These are phyloP conservation scores for Francoa sonchifolia DNA, from an alignment of 441 rosid genomes.

Conservation along the genomic window DNA sequence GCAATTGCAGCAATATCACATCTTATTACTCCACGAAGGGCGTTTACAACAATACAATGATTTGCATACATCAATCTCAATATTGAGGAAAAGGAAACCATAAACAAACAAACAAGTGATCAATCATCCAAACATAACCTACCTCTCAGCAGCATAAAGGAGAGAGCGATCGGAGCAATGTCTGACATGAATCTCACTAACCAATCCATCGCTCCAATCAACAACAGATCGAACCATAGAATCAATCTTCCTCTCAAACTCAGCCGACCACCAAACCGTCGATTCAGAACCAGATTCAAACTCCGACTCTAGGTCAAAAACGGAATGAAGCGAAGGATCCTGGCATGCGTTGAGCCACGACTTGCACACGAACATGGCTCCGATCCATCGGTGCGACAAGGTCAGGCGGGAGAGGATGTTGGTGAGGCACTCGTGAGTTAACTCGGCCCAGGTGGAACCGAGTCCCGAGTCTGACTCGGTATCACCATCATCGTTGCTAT, in stretches of 20 bases:
- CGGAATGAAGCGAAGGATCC: slow-evolving; percentile 46
- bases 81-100: neutral
- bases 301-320: slow-evolving; percentile 42
- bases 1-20: too few species aligned
- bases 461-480: slow-evolving; percentile 13
- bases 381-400: slow-evolving; percentile 44
- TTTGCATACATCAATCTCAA: neutral
- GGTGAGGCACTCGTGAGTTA: slow-evolving; percentile 52
- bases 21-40: too few species aligned
- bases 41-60: too few species aligned
- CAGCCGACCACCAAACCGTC: slow-evolving; percentile 45
- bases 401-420: slow-evolving; percentile 59
- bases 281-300: slow-evolving; percentile 37
- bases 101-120: neutral
- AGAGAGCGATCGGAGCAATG: slow-evolving; percentile 71
- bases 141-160: slow-evolving; percentile 53
- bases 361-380: slow-evolving; percentile 59
- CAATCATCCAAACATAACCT: neutral
- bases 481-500: too few species aligned
- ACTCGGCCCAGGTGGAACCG: slow-evolving; percentile 40
- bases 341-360: slow-evolving; percentile 47
- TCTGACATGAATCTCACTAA: slow-evolving; percentile 38
- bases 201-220: slow-evolving; percentile 35
- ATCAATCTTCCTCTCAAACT: slow-evolving; percentile 54
- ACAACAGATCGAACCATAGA: slow-evolving; percentile 41